Base-by-base conservation (phyloP, 306 rosid species). In the Sicyos baderoa region DNA sequence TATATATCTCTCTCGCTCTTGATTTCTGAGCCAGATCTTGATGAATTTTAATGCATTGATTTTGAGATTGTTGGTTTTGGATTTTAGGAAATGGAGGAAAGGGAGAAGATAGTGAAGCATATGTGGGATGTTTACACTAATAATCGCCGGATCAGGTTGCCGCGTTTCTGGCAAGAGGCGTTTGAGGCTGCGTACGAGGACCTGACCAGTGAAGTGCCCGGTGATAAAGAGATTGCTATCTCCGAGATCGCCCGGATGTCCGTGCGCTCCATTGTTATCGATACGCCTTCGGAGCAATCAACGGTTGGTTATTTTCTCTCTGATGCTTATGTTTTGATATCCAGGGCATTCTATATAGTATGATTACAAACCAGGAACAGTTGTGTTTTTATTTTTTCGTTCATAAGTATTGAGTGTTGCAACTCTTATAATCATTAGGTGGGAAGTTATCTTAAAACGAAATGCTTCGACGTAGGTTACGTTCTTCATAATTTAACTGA, bases 111-210 rank as follows among this genome's bases (percentile, higher is more conserved):
- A 79, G 99, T 90, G 83, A 82, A 85, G 66, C 99, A 94, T 80
- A 94, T 94, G 99, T 94, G 99, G 97, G 94, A 88, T 60, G 89
- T 94, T 51, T 94, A 90, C 79, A 90, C 96, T 3, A 90, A 94
- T 62, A 87, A 89, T 76, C 97, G 86, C 48, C 88, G 97, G 90
- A 84, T 90, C 83, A 88, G 96, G 81, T 74, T 94, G 21, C 96
- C 97, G 18, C 78, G 90, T 77, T 94, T 94, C 77, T 94, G 97
- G 99, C 95, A 86, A 35, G 89, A 94, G 80, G 99, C 99, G 0
- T 90, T 94, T 59, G 96, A 90, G 83, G 97, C 99, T 77, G 97
- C 97, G 11, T 94, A 84, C 74, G 97, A 90, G 84, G 97, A 88
- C 47, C 82, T 94, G 78, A 85, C 83, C 3, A 94, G 90, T 79